Conservation (phyloP, 1,139 yeast genomes). For the Hansenula sp. region DNA sequence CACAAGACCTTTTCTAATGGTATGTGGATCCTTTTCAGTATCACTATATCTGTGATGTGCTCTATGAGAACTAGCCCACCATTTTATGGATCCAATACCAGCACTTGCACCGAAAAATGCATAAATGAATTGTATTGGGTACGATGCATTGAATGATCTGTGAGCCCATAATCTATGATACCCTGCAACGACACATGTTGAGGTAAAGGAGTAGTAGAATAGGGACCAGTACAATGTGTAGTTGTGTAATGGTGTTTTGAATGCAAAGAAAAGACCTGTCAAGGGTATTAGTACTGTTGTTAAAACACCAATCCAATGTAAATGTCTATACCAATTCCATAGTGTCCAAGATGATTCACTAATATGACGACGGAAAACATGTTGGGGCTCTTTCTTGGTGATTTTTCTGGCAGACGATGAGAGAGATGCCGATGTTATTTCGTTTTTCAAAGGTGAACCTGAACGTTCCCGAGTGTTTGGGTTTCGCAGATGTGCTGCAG, state of each 20-base stretch:
- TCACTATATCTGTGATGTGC: slow-evolving; percentile 72
- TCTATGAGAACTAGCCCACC: slow-evolving; percentile 65
- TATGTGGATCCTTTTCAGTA: slow-evolving; percentile 66
- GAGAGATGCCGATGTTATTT: background rate
- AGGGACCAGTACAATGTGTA: slow-evolving; percentile 43
- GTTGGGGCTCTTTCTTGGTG: slow-evolving; percentile 1
- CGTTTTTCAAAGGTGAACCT: background rate
- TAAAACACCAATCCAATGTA: slow-evolving; percentile 30
- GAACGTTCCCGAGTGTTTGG: background rate
- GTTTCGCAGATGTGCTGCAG: background rate
- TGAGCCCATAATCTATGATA: slow-evolving; percentile 70
- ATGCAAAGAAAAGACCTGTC: slow-evolving; percentile 16
- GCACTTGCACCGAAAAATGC: slow-evolving; percentile 55
- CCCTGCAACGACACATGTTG: slow-evolving; percentile 46
- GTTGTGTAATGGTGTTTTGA: slow-evolving; percentile 37
- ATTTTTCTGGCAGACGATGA: background rate
- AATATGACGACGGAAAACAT: slow-evolving; percentile 21
- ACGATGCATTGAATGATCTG: slow-evolving; percentile 41
- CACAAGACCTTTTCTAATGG: slow-evolving; percentile 48
- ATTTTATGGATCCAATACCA: slow-evolving; percentile 58
- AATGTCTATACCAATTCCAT: slow-evolving; percentile 31
- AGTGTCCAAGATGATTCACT: slow-evolving; percentile 33
- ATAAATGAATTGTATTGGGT: slow-evolving; percentile 37
- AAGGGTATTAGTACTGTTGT: slow-evolving; percentile 27
- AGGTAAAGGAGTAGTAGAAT: slow-evolving; percentile 37